Evolutionary conservation across 2,329 filamentous ascomycete genomes (phyloP), one percentile per base, ranked within the genome.

Genomic region (Fusarium armeniacum): DNA sequence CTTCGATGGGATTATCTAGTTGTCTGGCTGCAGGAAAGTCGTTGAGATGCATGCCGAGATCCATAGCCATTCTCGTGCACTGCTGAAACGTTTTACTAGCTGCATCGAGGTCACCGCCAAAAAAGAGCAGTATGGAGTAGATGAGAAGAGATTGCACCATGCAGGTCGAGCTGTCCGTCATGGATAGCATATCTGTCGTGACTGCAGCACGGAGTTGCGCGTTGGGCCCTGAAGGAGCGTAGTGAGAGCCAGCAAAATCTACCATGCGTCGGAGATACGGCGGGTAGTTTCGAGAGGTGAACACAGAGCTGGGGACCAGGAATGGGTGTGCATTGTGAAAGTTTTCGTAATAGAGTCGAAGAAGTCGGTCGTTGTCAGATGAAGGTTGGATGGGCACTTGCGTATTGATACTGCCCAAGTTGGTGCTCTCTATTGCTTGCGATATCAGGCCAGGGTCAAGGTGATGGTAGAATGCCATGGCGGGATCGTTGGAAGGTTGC

Each of bases 261-360:
- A 73, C 70, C 32, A 73, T 72, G 0, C 68, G 70, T 2, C 58
- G 53, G 1, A 73, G 20, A n/a, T 58, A 70, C 0, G 51, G 22
- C 0, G 70, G 71, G 22, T 73, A 73, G 2, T 43, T 51, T 1
- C 58, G 62, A 0, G 65, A 59, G 3, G 69, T 61, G 35, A 73
- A 73, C 4, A 61, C 46, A 2, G 58, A 62, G 11, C 62, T 62
- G 2, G 71, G 71, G 0, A 73, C 71, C 0, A 73, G 40, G 5
- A 73, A 70, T 0, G 71, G 71, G 2, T 73, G 71, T 0, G 71
- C 70, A 1, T 69, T 71, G 20, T 73, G 71, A 26, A 73, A 73
- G 41, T 73, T 73, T 20, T 73, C 71, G 16, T 73, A 73, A 11
- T 65, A 73, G 6, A 73, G 43, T 2, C 71, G 60, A 1, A 69